These are phyloP conservation scores for Neonectria magnoliae DNA, from an alignment of 2,329 filamentous ascomycete genomes.

Conservation along the genomic window DNA sequence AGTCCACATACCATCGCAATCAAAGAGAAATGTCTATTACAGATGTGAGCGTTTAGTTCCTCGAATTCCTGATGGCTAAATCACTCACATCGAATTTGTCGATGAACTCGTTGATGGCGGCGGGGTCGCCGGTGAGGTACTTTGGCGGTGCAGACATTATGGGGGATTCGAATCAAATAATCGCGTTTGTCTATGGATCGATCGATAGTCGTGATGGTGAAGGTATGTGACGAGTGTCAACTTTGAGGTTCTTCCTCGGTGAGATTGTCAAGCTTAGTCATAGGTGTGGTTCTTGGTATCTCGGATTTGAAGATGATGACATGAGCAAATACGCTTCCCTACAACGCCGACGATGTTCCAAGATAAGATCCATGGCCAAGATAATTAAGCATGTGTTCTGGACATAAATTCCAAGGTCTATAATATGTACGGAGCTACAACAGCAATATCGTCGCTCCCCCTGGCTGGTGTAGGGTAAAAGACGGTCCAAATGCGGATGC, in stretches of 20 bases:
- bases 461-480: background rate
- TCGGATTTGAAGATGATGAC: too few species aligned
- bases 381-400: background rate
- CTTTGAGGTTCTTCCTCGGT: background rate
- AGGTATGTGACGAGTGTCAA: background rate
- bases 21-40: conserved; percentile 85
- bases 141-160: conserved; percentile 54
- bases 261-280: conserved; percentile 3
- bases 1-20: conserved; percentile 84
- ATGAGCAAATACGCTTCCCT: too few species aligned
- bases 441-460: background rate
- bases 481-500: background rate
- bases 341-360: background rate
- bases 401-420: background rate
- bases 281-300: background rate
- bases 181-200: background rate
- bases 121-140: conserved; percentile 81
- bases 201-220: background rate
- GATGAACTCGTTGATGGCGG: conserved; percentile 83
- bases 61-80: conserved; percentile 27
- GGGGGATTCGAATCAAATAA: background rate
- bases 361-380: background rate
- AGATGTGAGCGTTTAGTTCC: conserved; percentile 1
- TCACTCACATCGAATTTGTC: conserved; percentile 88
- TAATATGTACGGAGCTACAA: background rate